Base-by-base conservation (phyloP, 2,329 filamentous ascomycete genomes). In the Rhynchosporium agropyri region DNA sequence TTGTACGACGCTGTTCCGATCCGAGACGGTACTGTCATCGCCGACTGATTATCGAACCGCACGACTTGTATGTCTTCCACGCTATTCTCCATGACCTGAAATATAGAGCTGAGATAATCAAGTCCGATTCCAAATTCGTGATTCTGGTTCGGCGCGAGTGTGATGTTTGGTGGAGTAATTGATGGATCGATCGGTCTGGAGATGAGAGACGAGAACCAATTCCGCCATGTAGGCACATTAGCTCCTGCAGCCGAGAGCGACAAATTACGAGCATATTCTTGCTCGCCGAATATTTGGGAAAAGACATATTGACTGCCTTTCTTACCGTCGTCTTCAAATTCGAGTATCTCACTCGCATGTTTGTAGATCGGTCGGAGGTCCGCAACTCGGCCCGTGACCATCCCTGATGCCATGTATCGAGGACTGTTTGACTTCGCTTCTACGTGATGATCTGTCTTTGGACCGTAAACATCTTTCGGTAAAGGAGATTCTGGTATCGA, bases 401-500 rank as follows among this genome's bases (percentile, higher is more conserved):
- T 78, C 2, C 77, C 77, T 0, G 81, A 77, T 62, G 81, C 78
- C 50, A 84, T 71, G 69, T 78, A 85, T 49, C 77, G 77, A 3
- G 82, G 80, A 2, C 78, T 75, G 50, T 77, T 79, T 48, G 9
- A 36, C 9, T 36, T 75, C 69, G 58, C 73, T 60, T 7, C 42
- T 28, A 28, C 61, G 54, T 0, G 63, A 72, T 67, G 72, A 74
- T 61, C 62, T 73, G 62, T 80, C 78, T 3, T 78, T 81, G 31
- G 78, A 70, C 49, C 74, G 79, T 84, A 83, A 0, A 80, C 74
- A 63, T 84, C 78, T 7, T 76, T 74, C 0, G 81, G 79, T 1
- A 86, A 68, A 4, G 77, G 76, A 0, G 83, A 85, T 31, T 79
- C 71, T 0, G 84, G 84, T 0, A 83, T 78, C 20, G 79, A 79